Evolutionary conservation across 805 yeast species (phyloP).

Genomic region (Yamadazyma endophytica): DNA sequence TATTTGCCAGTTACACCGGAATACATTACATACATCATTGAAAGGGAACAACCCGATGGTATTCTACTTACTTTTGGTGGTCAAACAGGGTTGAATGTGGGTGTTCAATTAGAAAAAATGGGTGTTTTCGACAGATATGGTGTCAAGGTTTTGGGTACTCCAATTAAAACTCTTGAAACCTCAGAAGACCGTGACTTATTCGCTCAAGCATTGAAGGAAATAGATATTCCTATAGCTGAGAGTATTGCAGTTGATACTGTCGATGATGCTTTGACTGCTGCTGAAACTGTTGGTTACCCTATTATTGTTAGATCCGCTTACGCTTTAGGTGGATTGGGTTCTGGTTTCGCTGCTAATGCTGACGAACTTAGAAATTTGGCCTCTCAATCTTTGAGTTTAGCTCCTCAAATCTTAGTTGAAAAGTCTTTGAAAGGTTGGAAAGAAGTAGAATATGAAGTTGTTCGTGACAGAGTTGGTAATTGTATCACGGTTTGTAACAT

Average conservation of each 20-base stretch:
- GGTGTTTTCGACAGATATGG: conserved; percentile 92
- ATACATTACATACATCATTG: conserved; percentile 91
- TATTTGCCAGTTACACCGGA: conserved; percentile 97
- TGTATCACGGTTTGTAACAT: conserved; percentile 98
- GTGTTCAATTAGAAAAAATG: conserved; percentile 87
- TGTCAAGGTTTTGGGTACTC: conserved; percentile 95
- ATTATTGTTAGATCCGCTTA: conserved; percentile 96
- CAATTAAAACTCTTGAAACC: conserved; percentile 90
- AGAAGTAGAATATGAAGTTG: conserved; percentile 98
- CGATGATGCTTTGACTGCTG: conserved; percentile 82
- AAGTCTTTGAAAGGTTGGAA: conserved; percentile 99
- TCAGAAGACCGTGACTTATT: conserved; percentile 98
- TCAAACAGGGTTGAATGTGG: conserved; percentile 95
- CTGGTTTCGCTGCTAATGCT: conserved; percentile 93
- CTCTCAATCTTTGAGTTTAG: conserved; percentile 80
- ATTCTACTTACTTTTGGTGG: conserved; percentile 98
- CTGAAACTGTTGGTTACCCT: conserved; percentile 85
- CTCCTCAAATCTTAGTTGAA: conserved; percentile 95
- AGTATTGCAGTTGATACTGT: conserved; percentile 80
- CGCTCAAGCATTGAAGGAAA: conserved; percentile 91
- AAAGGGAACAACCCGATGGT: conserved; percentile 95
- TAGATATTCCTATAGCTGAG: conserved; percentile 93
- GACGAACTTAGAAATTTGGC: conserved; percentile 80
- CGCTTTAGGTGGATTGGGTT: conserved; percentile 96
- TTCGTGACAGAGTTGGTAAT: conserved; percentile 94